Conservation (phyloP, 352 stramenopile species). For the Globisporangium paddicum region DNA sequence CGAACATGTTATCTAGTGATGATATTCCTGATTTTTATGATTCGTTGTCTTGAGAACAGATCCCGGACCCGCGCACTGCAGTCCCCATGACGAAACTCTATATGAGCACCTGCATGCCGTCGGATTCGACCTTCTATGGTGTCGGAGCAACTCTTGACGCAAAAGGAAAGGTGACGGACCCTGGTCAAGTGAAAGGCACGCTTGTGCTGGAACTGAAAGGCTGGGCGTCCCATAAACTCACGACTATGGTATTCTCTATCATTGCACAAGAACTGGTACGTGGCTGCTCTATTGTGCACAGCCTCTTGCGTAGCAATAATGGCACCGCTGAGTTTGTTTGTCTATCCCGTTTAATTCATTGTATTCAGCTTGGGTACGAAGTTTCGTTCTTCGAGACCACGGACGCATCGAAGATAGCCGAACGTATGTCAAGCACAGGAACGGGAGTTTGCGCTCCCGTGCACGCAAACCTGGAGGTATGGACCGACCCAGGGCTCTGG, state of each 20-base stretch:
- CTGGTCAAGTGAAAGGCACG: slow-evolving; percentile 28
- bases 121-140: slow-evolving; percentile 26
- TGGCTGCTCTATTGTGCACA: background rate
- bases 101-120: slow-evolving; percentile 21
- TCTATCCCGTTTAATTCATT: no score
- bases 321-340: background rate
- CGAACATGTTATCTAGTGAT: background rate
- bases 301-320: background rate
- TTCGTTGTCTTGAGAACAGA: background rate
- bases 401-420: slow-evolving; percentile 12
- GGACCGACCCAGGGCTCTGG: slow-evolving; percentile 2
- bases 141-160: slow-evolving; percentile 26
- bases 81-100: slow-evolving; percentile 20
- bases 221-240: slow-evolving; percentile 35
- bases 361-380: slow-evolving; percentile 33
- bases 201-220: slow-evolving; percentile 41
- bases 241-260: slow-evolving; percentile 39
- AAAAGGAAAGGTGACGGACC: slow-evolving; percentile 18
- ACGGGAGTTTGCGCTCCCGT: slow-evolving; percentile 21
- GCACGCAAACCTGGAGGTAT: slow-evolving; percentile 27
- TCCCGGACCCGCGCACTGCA: slow-evolving; percentile 24
- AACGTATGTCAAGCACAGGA: slow-evolving; percentile 31
- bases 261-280: slow-evolving; percentile 40
- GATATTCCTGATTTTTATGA: no score
- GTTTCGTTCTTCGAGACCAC: slow-evolving; percentile 28